These are phyloP conservation scores for Claviceps pusilla DNA, from an alignment of 2,329 filamentous ascomycete species.

Conservation along the genomic window DNA sequence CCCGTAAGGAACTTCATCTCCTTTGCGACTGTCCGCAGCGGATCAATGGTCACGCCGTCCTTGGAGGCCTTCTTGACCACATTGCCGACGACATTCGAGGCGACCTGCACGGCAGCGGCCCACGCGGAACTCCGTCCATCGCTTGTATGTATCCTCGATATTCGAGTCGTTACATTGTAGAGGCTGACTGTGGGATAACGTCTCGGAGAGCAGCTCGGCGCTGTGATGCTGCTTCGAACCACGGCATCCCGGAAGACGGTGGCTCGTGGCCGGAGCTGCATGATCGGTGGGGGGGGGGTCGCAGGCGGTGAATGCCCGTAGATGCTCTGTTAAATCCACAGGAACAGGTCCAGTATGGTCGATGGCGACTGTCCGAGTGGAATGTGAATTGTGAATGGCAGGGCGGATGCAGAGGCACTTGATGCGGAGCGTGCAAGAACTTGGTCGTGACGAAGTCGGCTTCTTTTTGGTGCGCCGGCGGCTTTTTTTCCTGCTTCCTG, in stretches of 20 bases:
- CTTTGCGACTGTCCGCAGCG: conserved; percentile 77
- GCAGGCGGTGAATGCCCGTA: not conserved
- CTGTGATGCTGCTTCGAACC: conserved; percentile 12
- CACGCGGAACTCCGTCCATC: conserved; percentile 46
- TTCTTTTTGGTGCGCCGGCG: not conserved
- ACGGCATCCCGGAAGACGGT: conserved; percentile 30
- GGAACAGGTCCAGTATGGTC: no score
- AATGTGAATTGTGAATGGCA: not conserved
- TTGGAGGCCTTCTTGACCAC: conserved; percentile 47
- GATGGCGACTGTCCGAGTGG: not conserved
- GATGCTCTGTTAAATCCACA: no score
- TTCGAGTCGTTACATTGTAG: conserved; percentile 14
- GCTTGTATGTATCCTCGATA: conserved; percentile 27
- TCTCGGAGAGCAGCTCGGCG: conserved; percentile 18
- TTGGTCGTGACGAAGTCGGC: not conserved
- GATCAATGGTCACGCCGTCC: conserved; percentile 63
- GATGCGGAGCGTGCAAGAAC: not conserved
- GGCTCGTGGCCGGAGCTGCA: conserved; percentile 42
- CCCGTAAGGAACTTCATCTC: conserved; percentile 93
- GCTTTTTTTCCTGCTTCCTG: not conserved
- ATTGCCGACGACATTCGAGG: conserved; percentile 56
- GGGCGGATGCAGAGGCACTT: not conserved
- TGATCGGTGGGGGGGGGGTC: conserved; percentile 12
- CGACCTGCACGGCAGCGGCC: conserved; percentile 58
- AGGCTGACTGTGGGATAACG: conserved; percentile 18